Base-by-base conservation (phyloP, 78 protist species). In the Dictyostelium purpureum region DNA sequence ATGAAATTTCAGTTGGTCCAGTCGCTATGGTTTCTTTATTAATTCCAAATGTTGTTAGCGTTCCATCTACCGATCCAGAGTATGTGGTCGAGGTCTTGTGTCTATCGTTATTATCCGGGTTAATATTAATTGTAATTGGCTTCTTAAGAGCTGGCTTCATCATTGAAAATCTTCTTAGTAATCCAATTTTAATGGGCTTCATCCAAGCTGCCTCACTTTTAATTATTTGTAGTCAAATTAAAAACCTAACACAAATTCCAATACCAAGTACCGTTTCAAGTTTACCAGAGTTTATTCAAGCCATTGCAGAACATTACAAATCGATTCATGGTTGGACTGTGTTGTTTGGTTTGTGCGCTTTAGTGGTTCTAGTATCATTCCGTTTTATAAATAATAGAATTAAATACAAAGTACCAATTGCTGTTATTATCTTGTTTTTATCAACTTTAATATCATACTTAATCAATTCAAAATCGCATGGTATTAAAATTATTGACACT, bases 21-120 rank as follows among this genome's bases (percentile, higher is more conserved):
- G 89, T 81, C 40, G 94, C 94, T 35, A 90, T 90, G 94, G 94
- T 90, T 10, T 79, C 89, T 12, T 51, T 90, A 37, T 65, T 90
- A 28, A 63, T 90, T 28, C 94, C 94, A 26, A 40, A 73, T 54
- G 52, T 65, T 33, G 35, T 79, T 35, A 47, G 42, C 3, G 28
- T 35, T 12, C 63, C 88, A 38, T 21, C 38, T 0, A 40, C 43
- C 1, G n/a, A 43, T 38, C 74, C 66, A 28, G 63, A 85, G 9
- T 85, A 85, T n/a, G 14, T 61, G 0, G 35, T 28, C 1, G 67
- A 70, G 0, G 82, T 65, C 21, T 21, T 47, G 14, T 85, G 92
- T 73, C 26, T 85, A 45, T 85, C 92, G 24, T 37, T 85, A 1
- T 21, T 85, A 35, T 74, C 92, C 9, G 92, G 92, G 14, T 47